These are phyloP conservation scores for Citrullus colocynthis DNA, from an alignment of 306 rosid genomes.

Conservation along the genomic window DNA sequence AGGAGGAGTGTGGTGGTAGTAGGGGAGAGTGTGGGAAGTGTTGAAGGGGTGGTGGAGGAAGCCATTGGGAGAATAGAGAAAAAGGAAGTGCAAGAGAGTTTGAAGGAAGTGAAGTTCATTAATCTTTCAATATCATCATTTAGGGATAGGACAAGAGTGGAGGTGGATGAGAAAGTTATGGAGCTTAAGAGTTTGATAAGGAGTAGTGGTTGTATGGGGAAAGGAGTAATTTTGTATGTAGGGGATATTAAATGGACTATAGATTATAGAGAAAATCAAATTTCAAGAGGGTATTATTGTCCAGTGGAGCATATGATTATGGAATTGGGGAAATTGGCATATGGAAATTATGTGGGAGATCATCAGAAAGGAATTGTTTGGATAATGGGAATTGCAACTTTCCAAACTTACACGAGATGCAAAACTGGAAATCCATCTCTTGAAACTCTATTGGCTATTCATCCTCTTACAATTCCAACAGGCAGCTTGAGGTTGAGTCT, in stretches of 20 bases:
- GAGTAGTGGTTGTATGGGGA: constrained; percentile 10
- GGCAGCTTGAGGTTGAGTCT: constrained; percentile 71
- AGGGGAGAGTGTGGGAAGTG: constrained; percentile 53
- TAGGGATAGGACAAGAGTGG: constrained; percentile 35
- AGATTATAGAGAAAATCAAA: constrained; percentile 36
- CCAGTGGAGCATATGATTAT: constrained; percentile 63
- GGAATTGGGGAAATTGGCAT: constrained; percentile 77
- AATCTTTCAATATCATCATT: constrained; percentile 40
- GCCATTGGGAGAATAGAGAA: constrained; percentile 62
- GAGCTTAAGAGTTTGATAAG: constrained; percentile 38
- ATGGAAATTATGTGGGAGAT: constrained; percentile 24
- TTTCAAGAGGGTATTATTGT: constrained; percentile 36
- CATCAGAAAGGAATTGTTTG: constrained; percentile 24
- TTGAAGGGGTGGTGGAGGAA: constrained; percentile 52
- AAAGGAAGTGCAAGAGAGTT: constrained; percentile 43
- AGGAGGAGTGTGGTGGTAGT: constrained; percentile 61
- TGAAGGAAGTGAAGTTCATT: constrained; percentile 49
- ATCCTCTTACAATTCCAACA: constrained; percentile 69
- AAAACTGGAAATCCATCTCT: constrained; percentile 62
- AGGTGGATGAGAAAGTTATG: constrained; percentile 58
- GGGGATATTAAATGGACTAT: constrained; percentile 78
- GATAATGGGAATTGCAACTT: constrained; percentile 81
- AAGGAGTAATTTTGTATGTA: constrained; percentile 63
- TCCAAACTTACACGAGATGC: constrained; percentile 72
- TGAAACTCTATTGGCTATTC: constrained; percentile 70